phyloP scores from a whole-genome alignment of 208 protist species.

The Blechomonas ayalai region DNA sequence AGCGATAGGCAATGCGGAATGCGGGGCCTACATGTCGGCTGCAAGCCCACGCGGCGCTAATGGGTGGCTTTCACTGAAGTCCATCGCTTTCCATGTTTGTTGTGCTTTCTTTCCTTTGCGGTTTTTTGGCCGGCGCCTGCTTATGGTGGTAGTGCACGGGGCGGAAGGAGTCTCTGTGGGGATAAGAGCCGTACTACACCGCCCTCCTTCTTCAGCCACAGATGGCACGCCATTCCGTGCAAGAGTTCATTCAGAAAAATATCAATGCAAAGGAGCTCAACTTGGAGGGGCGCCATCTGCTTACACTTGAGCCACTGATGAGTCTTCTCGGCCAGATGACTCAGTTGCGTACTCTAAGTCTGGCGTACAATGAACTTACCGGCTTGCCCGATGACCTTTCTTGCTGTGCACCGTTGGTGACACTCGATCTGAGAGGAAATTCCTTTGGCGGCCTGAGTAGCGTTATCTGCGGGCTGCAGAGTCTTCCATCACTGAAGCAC shows the following conservation, averaged over 20 bases:
- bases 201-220: too few relatives aligned
- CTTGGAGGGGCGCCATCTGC: conserved; percentile 28
- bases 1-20: too few relatives aligned
- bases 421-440: conserved; percentile 47
- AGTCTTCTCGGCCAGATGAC: conserved; percentile 40
- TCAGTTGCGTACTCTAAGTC: conserved; percentile 20
- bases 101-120: conserved; percentile 1
- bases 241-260: conserved; percentile 10
- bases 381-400: conserved; percentile 48
- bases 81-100: background rate
- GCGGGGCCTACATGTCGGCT: too few relatives aligned
- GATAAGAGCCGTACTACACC: too few relatives aligned
- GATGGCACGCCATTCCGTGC: too few relatives aligned
- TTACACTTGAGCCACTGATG: conserved; percentile 33
- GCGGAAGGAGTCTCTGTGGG: too few relatives aligned
- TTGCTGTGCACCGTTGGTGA: conserved; percentile 18
- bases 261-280: conserved; percentile 21
- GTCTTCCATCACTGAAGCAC: conserved; percentile 28
- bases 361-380: conserved; percentile 45
- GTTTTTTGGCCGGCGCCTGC: too few relatives aligned
- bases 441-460: conserved; percentile 24
- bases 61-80: background rate
- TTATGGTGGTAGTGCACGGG: too few relatives aligned
- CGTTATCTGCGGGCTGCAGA: conserved; percentile 47
- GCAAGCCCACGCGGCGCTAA: too few relatives aligned